Base-by-base conservation (phyloP, 2,329 filamentous ascomycete species). In the Nakataea oryzae region DNA sequence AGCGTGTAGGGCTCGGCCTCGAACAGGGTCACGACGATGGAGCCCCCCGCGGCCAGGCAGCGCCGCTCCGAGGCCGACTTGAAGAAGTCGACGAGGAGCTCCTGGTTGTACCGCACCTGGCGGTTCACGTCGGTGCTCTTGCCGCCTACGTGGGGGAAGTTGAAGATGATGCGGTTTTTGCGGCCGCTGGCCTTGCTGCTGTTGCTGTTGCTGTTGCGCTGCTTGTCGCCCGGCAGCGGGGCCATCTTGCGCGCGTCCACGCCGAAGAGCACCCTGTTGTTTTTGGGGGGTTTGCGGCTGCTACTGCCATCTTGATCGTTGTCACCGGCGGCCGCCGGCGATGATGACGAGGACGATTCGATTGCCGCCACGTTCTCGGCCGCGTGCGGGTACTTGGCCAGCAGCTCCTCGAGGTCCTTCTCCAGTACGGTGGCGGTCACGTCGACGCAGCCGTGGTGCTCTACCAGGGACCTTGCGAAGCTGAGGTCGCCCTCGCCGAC, bases 121-220 rank as follows among this genome's bases (percentile, higher is more conserved):
- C 95, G 83, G 77, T 97, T 97, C 62, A 97, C 89, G 76, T 97
- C 93, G 68, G 89, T 97, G 66, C 86, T 89, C 69, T 96, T 87
- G 57, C 95, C 95, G 66, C 95, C 95, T 3, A 96, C 89, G 77
- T 99, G 95, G 47, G 95, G 95, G 74, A 99, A 99, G 79, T 97
- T 96, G 84, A 97, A 99, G 67, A 93, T 81, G 65, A 97, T 87
- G 62, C 86, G 83, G 73, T 96, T 87, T 80, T 89, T 93, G 4
- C 78, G 74, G 3, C 69, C 62, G 67, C 69, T 7, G n/a, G 62
- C 63, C 54, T 65, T 68, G 8, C 73, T 74, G 28, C 73, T 76
- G 58, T 75, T 77, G 54, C 81, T 69, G 26, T 76, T 70, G 64
- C 78, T 81, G 29, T 26, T 26, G 21, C 13, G 29, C 14, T 41